A percentile compares a stretch with the other conserved stretches of the same genome.
These are phyloP conservation scores for Hericium coralloides DNA, from an alignment of 768 basidiomycete species.

Conservation along the genomic window DNA sequence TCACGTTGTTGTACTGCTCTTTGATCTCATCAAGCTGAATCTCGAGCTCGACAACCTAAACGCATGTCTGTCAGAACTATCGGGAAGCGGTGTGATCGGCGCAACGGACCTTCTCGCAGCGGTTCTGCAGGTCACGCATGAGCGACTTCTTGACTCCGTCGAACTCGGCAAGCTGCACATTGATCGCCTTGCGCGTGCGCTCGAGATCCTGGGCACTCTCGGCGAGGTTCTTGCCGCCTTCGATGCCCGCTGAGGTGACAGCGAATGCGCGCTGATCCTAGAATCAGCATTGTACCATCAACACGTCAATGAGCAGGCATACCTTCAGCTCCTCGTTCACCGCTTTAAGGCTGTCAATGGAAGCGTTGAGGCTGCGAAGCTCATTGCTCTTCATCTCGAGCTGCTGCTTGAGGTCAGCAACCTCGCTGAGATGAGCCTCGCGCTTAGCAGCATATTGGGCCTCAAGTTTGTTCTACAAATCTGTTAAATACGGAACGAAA, in stretches of 20 bases:
- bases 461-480: constrained; percentile 78
- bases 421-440: constrained; percentile 81
- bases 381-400: constrained; percentile 79
- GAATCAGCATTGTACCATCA: constrained; percentile 9
- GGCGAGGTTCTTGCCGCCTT: constrained; percentile 93
- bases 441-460: constrained; percentile 89
- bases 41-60: constrained; percentile 94
- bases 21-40: constrained; percentile 98
- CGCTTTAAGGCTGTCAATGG: constrained; percentile 88
- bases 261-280: constrained; percentile 81
- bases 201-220: constrained; percentile 97
- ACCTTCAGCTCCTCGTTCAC: constrained; percentile 99
- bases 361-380: constrained; percentile 72
- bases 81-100: too few relatives aligned
- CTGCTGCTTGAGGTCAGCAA: constrained; percentile 81
- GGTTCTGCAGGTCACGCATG: constrained; percentile 98
- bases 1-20: constrained; percentile 98
- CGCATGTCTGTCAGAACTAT: too few relatives aligned
- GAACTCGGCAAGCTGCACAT: constrained; percentile 96
- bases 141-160: constrained; percentile 98
- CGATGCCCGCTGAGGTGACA: constrained; percentile 93
- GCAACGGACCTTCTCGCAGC: constrained; percentile 86
- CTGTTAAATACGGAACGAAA: constrained; percentile 8
- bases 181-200: constrained; percentile 91
- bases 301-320: constrained; percentile 12